Evolutionary conservation across 345 rosid species (phyloP), one percentile per base, ranked within the genome.

Genomic region (Salix dunnii): DNA sequence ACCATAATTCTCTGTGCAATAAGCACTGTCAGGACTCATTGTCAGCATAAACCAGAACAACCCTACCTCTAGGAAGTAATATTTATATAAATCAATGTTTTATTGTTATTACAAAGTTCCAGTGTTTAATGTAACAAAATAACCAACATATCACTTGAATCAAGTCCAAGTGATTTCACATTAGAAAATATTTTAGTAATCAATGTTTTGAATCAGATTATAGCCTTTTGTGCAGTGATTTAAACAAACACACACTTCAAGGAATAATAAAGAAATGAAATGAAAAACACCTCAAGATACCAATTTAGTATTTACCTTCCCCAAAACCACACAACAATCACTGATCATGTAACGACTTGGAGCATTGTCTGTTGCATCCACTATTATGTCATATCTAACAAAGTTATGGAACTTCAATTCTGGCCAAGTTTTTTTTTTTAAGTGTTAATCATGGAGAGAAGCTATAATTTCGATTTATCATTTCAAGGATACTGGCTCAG

Each of bases 291-390:
- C 17, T 49, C 8, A 58, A 33, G 58, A n/a, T 25, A 13, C 25
- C n/a, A 27, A 46, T 79, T 18, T 49, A 18, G 55, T 18, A 49
- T 49, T 81, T 83, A 95, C 99, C 98, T 91, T 96, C 62, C 97
- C 93, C 81, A 91, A 77, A 78, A 96, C 86, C 68, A 91, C 97
- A 71, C 99, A 96, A 72, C 98, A 96, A 90, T 96, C 98, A 78
- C 91, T 93, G 81, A 93, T 96, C 97, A 93, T 88, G 88, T 96
- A 96, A 67, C 97, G 97, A 71, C 99, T 93, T 58, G 99, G 98
- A 60, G 98, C 92, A 85, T 93, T 96, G 79, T 96, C 99, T 0
- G 97, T 94, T 71, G 97, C 99, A 84, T 94, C 99, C 25, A 94
- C 91, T 33, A 91, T 81, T 62, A 94, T 69, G 83, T 93, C 97